Evolutionary conservation across 164 flowering plant species (phyloP), one percentile per base, ranked within the genome.

Genomic region (Umbellularia californica): DNA sequence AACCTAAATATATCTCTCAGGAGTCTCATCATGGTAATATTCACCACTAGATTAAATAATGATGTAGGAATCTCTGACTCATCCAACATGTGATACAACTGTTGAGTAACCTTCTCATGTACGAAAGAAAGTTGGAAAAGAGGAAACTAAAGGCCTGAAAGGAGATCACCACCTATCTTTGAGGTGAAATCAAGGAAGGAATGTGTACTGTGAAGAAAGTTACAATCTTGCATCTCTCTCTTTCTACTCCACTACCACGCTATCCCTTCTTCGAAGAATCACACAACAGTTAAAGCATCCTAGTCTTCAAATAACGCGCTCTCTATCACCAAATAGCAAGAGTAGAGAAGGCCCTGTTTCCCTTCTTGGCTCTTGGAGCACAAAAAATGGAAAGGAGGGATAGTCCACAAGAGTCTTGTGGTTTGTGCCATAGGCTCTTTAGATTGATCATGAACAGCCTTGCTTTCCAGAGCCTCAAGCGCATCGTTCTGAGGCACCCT

Each of bases 371-470:
- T 55, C 55, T 71, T 71, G n/a, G 0, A 70, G 2, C n/a, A 0
- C 3, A 52, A 58, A 62, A 70, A 67, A 83, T 78, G 82, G 79
- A 73, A 68, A 62, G 71, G 66, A 69, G 47, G 72, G 69, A 51
- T 5, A 60, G 69, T 14, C 62, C 76, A 11, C 58, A 69, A 50
- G 70, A 77, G 47, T 73, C 81, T 47, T 67, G 65, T 47, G 82
- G 83, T 67, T 76, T 85, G 23, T 88, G 85, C 74, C 77, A 71
- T 2, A 74, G 80, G 82, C 82, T 88, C 67, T 78, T 80, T 78
- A 79, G 72, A 66, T 84, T 84, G 78, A 63, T 85, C 76, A 30
- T 77, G 22, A 76, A 67, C 66, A 62, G 20, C 73, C 68, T 83
- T 23, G 23, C 71, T 24, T 67, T 68, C 71, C 75, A 72, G 10